Evolutionary conservation across 2,329 filamentous ascomycete species (phyloP).

Genomic region (Periconia sp.): DNA sequence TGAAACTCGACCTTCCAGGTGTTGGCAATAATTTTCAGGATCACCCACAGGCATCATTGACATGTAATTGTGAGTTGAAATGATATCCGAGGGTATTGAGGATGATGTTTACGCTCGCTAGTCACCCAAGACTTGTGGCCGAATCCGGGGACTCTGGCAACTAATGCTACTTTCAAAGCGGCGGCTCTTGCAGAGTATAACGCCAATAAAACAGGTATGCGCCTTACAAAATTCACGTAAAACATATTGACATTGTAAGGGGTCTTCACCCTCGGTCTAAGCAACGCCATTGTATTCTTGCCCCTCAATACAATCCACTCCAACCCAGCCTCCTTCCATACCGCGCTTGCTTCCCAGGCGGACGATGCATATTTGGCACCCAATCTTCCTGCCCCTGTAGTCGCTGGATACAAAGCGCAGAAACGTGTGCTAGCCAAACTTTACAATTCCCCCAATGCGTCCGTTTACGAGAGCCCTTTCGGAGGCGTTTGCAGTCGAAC

Average conservation of each 20-base stretch:
- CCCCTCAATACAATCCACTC: slow-evolving; percentile 9
- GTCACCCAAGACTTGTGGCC: slow-evolving; percentile 13
- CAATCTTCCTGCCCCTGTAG: background rate
- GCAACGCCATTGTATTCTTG: slow-evolving; percentile 13
- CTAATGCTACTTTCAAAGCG: slow-evolving; percentile 24
- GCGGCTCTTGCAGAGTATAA: slow-evolving; percentile 25
- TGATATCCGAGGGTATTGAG: background rate
- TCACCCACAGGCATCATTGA: slow-evolving; percentile 16
- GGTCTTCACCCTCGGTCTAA: slow-evolving; percentile 22
- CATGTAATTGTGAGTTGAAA: slow-evolving; percentile 4
- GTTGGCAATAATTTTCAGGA: slow-evolving; percentile 46
- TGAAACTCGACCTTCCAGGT: slow-evolving; percentile 33
- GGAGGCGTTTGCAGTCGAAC: slow-evolving; percentile 9
- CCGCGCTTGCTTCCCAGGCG: slow-evolving; percentile 8
- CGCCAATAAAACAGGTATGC: slow-evolving; percentile 18
- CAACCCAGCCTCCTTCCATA: slow-evolving; percentile 2
- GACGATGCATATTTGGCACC: background rate
- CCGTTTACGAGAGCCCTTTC: slow-evolving; percentile 27
- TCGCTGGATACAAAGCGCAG: slow-evolving; percentile 20
- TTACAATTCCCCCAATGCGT: slow-evolving; percentile 18
- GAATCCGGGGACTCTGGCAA: slow-evolving; percentile 9
- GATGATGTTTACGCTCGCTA: background rate
- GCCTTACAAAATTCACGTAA: background rate
- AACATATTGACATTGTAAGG: slow-evolving; percentile 12
- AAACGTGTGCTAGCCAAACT: slow-evolving; percentile 19